Conservation (phyloP, 176 grass and related monocot genomes). For the Sorghum bicolor region Sorghum_bicolor_NCBIv3 NC_012871.2:63243501-63244000, state of each 20-base stretch:
- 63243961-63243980: not conserved
- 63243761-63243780: not conserved
- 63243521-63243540: not conserved
- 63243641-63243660: not conserved
- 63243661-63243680: not conserved
- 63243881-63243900: not conserved
- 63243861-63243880: not conserved
- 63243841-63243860: not conserved
- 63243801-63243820: constrained; percentile 7
- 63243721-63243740: not conserved
- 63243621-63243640: not conserved
- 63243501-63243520: not conserved
- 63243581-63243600: not conserved
- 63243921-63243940: not conserved
- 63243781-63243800: not conserved
- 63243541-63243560: not conserved
- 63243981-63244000: not conserved
- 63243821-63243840: not conserved
- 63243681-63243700: not conserved
- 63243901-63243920: not conserved
- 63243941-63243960: not conserved
- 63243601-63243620: not conserved
- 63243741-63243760: not conserved
- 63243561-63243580: not conserved
- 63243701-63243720: not conserved